Percentiles rank a stretch among this genome's conserved stretches.
Conservation (phyloP, 345 rosid species). For the Iberis pinnata region DNA sequence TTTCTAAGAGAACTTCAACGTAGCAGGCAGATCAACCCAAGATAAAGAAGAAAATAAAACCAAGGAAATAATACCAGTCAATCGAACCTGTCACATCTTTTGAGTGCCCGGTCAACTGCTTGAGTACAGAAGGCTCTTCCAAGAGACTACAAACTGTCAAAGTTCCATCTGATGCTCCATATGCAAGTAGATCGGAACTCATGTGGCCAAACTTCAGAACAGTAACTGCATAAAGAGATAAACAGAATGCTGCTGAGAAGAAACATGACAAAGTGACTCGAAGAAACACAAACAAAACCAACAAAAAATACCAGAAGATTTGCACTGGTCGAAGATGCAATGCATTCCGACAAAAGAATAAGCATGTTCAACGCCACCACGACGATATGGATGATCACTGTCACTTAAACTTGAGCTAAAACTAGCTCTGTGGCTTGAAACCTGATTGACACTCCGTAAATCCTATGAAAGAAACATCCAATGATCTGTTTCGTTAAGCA, state of each 20-base stretch:
- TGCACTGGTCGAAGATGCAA: slow-evolving; percentile 93
- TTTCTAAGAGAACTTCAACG: background rate
- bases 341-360: slow-evolving; percentile 98
- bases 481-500: slow-evolving; percentile 7
- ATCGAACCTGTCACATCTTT: slow-evolving; percentile 99
- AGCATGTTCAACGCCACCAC: slow-evolving; percentile 61
- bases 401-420: slow-evolving; percentile 78
- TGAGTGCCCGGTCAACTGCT: slow-evolving; percentile 63
- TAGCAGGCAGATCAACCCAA: slow-evolving; percentile 24
- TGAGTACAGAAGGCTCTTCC: slow-evolving; percentile 62
- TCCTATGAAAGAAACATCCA: slow-evolving; percentile 43
- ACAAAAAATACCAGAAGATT: slow-evolving; percentile 63
- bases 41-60: slow-evolving; percentile 32
- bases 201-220: slow-evolving; percentile 91
- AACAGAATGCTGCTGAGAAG: slow-evolving; percentile 3
- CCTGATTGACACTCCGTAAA: slow-evolving; percentile 46
- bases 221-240: slow-evolving; percentile 56
- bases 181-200: slow-evolving; percentile 94
- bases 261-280: background rate
- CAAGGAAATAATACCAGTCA: slow-evolving; percentile 55
- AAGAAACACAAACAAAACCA: slow-evolving; percentile 11
- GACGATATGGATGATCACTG: slow-evolving; percentile 45
- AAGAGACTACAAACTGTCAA: slow-evolving; percentile 73
- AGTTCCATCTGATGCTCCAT: slow-evolving; percentile 92
- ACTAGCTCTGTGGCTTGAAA: slow-evolving; percentile 71